Evolutionary conservation across 2,329 filamentous ascomycete species (phyloP).

Genomic region (Sclerotinia subarctica): DNA sequence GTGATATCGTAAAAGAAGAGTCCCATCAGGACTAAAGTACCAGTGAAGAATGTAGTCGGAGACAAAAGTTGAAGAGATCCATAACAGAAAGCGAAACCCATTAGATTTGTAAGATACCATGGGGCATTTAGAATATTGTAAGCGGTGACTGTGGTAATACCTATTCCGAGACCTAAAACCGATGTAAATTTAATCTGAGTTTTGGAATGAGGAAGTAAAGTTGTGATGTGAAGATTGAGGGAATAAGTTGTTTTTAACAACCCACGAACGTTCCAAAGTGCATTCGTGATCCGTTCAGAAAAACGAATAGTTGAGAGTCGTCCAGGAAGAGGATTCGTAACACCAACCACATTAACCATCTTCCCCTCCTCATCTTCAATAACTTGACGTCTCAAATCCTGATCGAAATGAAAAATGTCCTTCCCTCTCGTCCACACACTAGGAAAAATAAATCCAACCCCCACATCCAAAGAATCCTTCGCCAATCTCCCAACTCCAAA

Average conservation of each 20-base stretch:
- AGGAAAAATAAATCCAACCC: slow-evolving; percentile 69
- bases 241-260: slow-evolving; percentile 52
- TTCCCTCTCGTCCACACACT: slow-evolving; percentile 57
- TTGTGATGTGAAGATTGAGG: slow-evolving; percentile 35
- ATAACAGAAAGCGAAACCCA: slow-evolving; percentile 87
- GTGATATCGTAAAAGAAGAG: slow-evolving; percentile 95
- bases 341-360: background rate
- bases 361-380: slow-evolving; percentile 20
- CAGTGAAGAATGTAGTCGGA: slow-evolving; percentile 81
- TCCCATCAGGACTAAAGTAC: slow-evolving; percentile 70
- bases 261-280: slow-evolving; percentile 51
- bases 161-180: slow-evolving; percentile 33
- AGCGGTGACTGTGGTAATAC: slow-evolving; percentile 30
- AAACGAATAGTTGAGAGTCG: slow-evolving; percentile 39
- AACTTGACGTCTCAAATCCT: slow-evolving; percentile 34
- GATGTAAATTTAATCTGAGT: slow-evolving; percentile 30
- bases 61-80: slow-evolving; percentile 78
- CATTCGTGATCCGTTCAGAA: slow-evolving; percentile 30
- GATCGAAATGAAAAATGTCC: slow-evolving; percentile 48
- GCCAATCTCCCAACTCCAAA: slow-evolving; percentile 71
- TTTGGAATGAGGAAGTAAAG: slow-evolving; percentile 28
- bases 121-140: slow-evolving; percentile 35
- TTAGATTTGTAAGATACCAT: slow-evolving; percentile 68
- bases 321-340: slow-evolving; percentile 43
- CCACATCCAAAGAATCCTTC: slow-evolving; percentile 65